These are phyloP conservation scores for Tephrocybe rancida DNA, from an alignment of 768 basidiomycete species.

Conservation along the genomic window DNA sequence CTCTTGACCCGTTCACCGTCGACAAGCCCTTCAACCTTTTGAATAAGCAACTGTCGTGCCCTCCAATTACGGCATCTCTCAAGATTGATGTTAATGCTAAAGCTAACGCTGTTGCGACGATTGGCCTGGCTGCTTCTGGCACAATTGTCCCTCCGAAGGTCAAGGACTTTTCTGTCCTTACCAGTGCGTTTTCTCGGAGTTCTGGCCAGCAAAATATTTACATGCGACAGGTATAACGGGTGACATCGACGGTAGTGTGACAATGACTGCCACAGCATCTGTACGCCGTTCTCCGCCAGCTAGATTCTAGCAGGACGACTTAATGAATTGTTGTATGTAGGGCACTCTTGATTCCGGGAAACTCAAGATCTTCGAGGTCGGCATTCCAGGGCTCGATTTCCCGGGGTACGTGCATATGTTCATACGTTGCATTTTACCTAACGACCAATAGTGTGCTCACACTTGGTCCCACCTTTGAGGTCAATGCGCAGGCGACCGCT, in stretches of 20 bases:
- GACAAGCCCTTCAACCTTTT: conserved; percentile 32
- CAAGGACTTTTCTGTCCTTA: conserved; percentile 33
- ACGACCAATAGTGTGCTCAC: conserved; percentile 39
- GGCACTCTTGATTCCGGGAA: conserved; percentile 45
- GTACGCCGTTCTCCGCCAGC: conserved; percentile 20
- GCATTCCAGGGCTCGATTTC: conserved; percentile 51
- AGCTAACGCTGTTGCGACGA: conserved; percentile 27
- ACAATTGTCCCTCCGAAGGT: conserved; percentile 26
- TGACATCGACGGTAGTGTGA: conserved; percentile 39
- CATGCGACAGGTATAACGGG: conserved; percentile 32
- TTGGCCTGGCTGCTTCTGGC: conserved; percentile 28
- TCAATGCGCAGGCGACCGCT: conserved; percentile 39
- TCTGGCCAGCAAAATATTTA: not conserved
- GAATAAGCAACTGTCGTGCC: conserved; percentile 24
- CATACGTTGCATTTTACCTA: not conserved
- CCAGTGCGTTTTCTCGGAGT: conserved; percentile 25
- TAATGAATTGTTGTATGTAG: conserved; percentile 12
- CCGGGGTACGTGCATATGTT: conserved; percentile 37
- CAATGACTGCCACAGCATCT: conserved; percentile 36
- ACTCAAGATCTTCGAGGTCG: conserved; percentile 39
- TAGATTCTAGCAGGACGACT: not conserved
- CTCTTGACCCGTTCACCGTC: conserved; percentile 32
- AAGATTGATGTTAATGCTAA: conserved; percentile 22
- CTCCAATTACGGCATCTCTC: conserved; percentile 18
- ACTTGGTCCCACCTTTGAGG: conserved; percentile 48